phyloP scores from a whole-genome alignment of 768 basidiomycete genomes.

The Leccinum subgranulosum region DNA sequence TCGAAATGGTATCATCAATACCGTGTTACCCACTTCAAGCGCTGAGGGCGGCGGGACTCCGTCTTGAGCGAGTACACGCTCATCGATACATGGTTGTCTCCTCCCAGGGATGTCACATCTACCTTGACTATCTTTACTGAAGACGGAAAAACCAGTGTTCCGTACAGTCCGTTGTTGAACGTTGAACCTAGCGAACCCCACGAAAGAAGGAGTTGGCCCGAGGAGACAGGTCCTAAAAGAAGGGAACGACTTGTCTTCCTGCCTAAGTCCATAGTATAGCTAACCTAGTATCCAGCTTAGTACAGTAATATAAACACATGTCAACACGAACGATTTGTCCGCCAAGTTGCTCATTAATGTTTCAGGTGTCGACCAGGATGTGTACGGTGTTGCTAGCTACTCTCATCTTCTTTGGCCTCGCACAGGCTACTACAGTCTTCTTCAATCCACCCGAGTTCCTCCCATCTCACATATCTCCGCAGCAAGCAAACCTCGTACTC shows the following conservation, averaged over 20 bases:
- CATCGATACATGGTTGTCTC: slow-evolving; percentile 50
- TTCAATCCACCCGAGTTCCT: slow-evolving; percentile 46
- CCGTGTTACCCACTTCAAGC: slow-evolving; percentile 49
- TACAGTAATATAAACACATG: slow-evolving; percentile 29
- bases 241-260: too few relatives aligned
- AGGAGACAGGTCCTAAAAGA: too few relatives aligned
- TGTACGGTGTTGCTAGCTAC: slow-evolving; percentile 18
- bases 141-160: slow-evolving; percentile 36
- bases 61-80: slow-evolving; percentile 50
- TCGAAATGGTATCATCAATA: slow-evolving; percentile 62
- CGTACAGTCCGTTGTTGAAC: slow-evolving; percentile 42
- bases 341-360: background rate
- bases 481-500: slow-evolving; percentile 57
- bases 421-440: slow-evolving; percentile 57
- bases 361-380: slow-evolving; percentile 10
- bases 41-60: slow-evolving; percentile 40
- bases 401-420: slow-evolving; percentile 33
- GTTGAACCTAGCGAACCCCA: slow-evolving; percentile 16
- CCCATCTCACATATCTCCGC: slow-evolving; percentile 42
- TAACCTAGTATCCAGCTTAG: background rate
- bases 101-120: slow-evolving; percentile 29
- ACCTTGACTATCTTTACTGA: slow-evolving; percentile 38
- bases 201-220: too few relatives aligned
- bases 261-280: too few relatives aligned
- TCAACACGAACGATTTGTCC: slow-evolving; percentile 11